phyloP scores from a whole-genome alignment of 352 stramenopile species.

The Globisporangium nunn region DNA sequence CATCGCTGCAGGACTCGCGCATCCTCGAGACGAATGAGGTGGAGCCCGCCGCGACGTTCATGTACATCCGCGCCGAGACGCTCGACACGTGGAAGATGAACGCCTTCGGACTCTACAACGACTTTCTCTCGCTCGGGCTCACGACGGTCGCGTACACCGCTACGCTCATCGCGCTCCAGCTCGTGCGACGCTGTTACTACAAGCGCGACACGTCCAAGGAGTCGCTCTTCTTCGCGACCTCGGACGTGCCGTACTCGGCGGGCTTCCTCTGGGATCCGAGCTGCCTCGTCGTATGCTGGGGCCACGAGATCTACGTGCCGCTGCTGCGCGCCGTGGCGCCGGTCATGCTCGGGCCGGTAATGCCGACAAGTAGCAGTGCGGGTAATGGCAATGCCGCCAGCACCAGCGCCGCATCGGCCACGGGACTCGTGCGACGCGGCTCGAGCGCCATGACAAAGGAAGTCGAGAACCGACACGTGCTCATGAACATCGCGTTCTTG shows the following conservation, averaged over 20 bases:
- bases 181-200: conserved; percentile 12
- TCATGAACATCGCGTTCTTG: conserved; percentile 55
- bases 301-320: conserved; percentile 32
- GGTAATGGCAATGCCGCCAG: neutral
- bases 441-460: conserved; percentile 9
- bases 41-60: conserved; percentile 42
- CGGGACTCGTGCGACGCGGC: conserved; percentile 11
- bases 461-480: conserved; percentile 27
- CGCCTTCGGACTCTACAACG: conserved; percentile 42
- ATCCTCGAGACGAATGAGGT: conserved; percentile 52
- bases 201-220: conserved; percentile 21
- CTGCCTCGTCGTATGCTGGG: conserved; percentile 46
- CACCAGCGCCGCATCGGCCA: neutral
- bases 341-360: conserved; percentile 3
- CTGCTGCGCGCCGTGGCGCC: conserved; percentile 18
- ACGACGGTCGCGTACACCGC: conserved; percentile 32
- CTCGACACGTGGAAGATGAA: conserved; percentile 58
- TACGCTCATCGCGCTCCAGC: conserved; percentile 17
- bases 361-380: neutral
- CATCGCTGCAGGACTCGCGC: conserved; percentile 24
- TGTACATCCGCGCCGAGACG: conserved; percentile 44
- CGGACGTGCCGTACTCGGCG: conserved; percentile 33
- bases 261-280: conserved; percentile 47
- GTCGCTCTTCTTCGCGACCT: conserved; percentile 38
- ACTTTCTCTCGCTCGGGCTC: conserved; percentile 33